These are phyloP conservation scores for Podila minutissima DNA, from an alignment of 192 early-diverging fungal genomes.

Conservation along the genomic window DNA sequence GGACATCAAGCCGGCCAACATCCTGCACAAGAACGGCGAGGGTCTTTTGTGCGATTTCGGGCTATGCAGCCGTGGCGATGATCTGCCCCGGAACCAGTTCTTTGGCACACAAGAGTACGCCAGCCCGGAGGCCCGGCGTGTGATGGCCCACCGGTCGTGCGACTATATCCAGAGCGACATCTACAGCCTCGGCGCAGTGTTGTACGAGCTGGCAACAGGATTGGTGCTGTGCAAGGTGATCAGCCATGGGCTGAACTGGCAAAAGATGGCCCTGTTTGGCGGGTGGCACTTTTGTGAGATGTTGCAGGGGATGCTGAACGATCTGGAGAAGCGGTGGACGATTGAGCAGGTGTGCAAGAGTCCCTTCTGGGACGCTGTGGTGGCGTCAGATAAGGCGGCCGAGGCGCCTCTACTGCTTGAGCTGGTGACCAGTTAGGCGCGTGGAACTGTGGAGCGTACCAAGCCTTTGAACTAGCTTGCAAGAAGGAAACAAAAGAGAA, in stretches of 20 bases:
- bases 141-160: constrained; percentile 20
- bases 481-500: too few species aligned
- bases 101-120: constrained; percentile 49
- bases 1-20: constrained; percentile 49
- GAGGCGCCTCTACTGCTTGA: neutral
- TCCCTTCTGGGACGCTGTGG: constrained; percentile 21
- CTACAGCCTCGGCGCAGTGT: constrained; percentile 37
- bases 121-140: constrained; percentile 34
- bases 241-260: constrained; percentile 33
- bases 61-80: constrained; percentile 32
- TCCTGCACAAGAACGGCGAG: constrained; percentile 17
- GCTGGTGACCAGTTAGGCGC: neutral
- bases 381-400: neutral
- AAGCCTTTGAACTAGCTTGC: too few species aligned
- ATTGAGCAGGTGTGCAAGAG: constrained; percentile 33
- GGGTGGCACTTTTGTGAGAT: constrained; percentile 23
- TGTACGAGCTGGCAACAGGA: constrained; percentile 44
- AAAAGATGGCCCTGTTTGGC: constrained; percentile 28
- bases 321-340: constrained; percentile 34
- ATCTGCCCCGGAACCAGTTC: constrained; percentile 44
- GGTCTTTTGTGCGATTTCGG: constrained; percentile 44
- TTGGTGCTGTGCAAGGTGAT: constrained; percentile 37
- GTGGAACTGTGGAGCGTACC: too few species aligned
- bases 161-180: constrained; percentile 41
- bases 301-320: constrained; percentile 42